Base-by-base conservation (phyloP, 2,329 filamentous ascomycete species). In the Claviceps sorghi region DNA sequence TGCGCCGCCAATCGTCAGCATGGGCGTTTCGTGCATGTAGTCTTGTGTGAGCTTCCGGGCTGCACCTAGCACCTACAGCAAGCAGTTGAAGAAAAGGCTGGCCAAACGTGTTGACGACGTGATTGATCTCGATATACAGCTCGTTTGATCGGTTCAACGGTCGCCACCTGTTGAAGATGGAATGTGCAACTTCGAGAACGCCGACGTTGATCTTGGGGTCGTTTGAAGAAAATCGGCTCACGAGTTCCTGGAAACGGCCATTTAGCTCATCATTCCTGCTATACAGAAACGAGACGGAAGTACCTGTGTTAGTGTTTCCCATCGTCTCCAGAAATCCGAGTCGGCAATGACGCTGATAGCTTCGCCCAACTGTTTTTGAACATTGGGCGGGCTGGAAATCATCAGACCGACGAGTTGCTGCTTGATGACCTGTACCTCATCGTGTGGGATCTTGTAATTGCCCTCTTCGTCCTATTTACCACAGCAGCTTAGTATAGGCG, bases 271-370 rank as follows among this genome's bases (percentile, higher is more conserved):
- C 10, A 17, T 51, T 30, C 8, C 9, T 10, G 21, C 2, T 19
- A 30, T 32, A n/a, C 19, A 10, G 5, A 32, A 4, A 36, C 17
- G 11, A n/a, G n/a, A 11, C 10, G 13, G 19, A 36, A 22, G 48
- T 68, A 86, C 84, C 72, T 86, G 80, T 30, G 95, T 90, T 55
- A 98, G 76, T n/a, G 90, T 95, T 64, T 97, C 86, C 93, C 93
- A 98, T 62, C 86, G 79, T 68, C 86, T 77, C 84, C 86, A 98
- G 69, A 98, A 98, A 67, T 98, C 93, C 59, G 90, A 97, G 69
- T 97, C 91, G 55, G 93, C 93, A 62, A 98, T 97, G 61, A 94
- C 82, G 70, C 91, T 96, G 67, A 97, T 94, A 56, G 93, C 90
- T 65, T 97, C 93, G 59, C 93, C 93, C 40, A 98, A 79, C 71